Evolutionary conservation across 2,329 filamentous ascomycete species (phyloP), one percentile per base, ranked within the genome.

Genomic region (Cladosporium velox): DNA sequence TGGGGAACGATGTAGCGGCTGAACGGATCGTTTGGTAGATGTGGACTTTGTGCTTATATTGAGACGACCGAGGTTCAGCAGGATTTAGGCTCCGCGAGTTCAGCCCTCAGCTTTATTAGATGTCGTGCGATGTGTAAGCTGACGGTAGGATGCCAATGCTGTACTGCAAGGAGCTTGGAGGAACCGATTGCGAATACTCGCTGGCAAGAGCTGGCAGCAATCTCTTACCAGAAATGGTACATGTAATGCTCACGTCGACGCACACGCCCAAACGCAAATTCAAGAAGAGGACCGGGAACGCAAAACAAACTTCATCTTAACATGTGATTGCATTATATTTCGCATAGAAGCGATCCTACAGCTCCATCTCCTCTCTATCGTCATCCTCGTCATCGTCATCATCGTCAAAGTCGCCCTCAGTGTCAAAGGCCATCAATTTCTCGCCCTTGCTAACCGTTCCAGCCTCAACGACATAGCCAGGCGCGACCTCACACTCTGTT

Each of bases 401-500:
- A 26, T 71, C 71, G n/a, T 72, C 72, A 14, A 71, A 60, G 11
- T 72, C 74, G 65, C 65, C 61, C 26, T 68, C 69, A 18, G 44
- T 61, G 59, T 79, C 80, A 64, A 84, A 83, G 4, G 78, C 81
- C 79, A 88, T 87, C 73, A 88, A 86, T 74, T 87, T 88, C 71
- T 88, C 86, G 55, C 84, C 84, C 78, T 88, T 88, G 32, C 82
- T 81, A 66, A 88, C 85, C 8, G 83, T 90, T n/a, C 91, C 86
- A 73, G 96, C 93, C 55, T 93, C 89, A 1, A 97, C 85, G 10
- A 94, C 84, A 75, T 94, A 94, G 2, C 84, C 85, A 77, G 97
- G 92, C 77, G 97, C 93, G 5, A 98, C 90, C 79, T 98, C 93
- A 73, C 93, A 97, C 67, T 97, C 91, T 63, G 90, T 93, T 71